Percentiles rank a stretch among this genome's conserved stretches.
Conservation (phyloP, 202 grass and related monocot genomes). For the Cymbopogon flexuosus region DNA sequence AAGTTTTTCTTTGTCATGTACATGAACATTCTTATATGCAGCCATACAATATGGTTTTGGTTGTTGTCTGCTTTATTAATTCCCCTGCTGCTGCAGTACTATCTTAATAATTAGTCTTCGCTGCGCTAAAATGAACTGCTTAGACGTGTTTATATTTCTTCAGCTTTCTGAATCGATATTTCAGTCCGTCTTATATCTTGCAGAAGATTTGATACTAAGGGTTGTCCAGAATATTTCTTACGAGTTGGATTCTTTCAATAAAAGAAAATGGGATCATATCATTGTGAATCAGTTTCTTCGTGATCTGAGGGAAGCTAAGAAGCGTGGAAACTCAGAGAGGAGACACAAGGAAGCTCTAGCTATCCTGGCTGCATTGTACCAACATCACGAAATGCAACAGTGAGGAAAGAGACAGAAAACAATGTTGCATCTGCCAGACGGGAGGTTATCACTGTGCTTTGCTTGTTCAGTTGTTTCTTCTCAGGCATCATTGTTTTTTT, state of each 20-base stretch:
- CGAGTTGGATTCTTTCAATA: constrained; percentile 62
- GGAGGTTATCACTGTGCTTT: constrained; percentile 49
- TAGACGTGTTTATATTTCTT: constrained; percentile 32
- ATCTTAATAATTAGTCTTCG: neutral
- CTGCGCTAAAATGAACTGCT: constrained; percentile 9
- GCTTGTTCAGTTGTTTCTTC: neutral
- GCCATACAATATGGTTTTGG: neutral
- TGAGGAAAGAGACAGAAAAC: constrained; percentile 58
- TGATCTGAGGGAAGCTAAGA: constrained; percentile 93
- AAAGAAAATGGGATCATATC: constrained; percentile 89
- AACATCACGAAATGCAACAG: constrained; percentile 37
- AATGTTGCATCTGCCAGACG: constrained; percentile 43
- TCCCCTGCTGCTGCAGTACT: neutral
- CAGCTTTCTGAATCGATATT: constrained; percentile 41
- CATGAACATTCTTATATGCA: neutral
- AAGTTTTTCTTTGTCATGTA: constrained; percentile 12
- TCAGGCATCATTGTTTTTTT: neutral
- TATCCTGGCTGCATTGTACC: constrained; percentile 64
- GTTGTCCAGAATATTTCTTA: constrained; percentile 63
- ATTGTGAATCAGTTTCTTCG: constrained; percentile 90
- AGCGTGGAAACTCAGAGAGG: constrained; percentile 69
- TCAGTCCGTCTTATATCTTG: constrained; percentile 46
- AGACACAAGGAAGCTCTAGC: constrained; percentile 84
- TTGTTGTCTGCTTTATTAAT: constrained; percentile 3
- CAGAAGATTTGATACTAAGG: constrained; percentile 71